Base-by-base conservation (phyloP, 83 land plant species). In the Thuja plicata region DNA sequence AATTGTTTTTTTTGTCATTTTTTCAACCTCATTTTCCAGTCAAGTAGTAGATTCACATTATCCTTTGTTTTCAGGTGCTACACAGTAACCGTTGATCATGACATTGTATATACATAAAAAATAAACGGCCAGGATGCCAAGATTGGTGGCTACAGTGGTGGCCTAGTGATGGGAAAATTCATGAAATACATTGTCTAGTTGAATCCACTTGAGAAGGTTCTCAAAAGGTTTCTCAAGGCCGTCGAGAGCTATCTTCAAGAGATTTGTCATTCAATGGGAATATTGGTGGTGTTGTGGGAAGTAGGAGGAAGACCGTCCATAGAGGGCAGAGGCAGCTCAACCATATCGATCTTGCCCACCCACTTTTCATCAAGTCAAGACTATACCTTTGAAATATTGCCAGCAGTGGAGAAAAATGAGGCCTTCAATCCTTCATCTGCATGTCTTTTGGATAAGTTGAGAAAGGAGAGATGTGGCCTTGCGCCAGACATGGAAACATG, bases 381-480 rank as follows among this genome's bases (percentile, higher is more conserved):
- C 30, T 24, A 45, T 19, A 81, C 7, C 45, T 30, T 43, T 11
- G 85, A 34, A 77, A 93, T 70, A 87, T 91, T 93, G 34, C 73
- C 48, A 15, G 94, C 91, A 3, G 94, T 89, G 30, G 92, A 93
- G 34, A 93, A n/a, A 71, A 89, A 90, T 19, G 90, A 86, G 74
- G 90, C 79, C 34, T 17, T 71, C 77, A 80, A 17, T 1, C 91
- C 90, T 0, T 4, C 46, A 70, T 11, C 34, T n/a, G 91, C 92
- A 19, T 91, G 74, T 66, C 19, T 43, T 21, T 83, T 90, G 79
- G 94, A 87, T 81, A 93, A 89, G 48, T 93, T 84, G 2, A 90
- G 79, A n/a, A 81, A 91, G 91, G 92, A 0, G 88, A 76, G 46
- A 93, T 70, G 86, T 93, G 94, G 55, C 94, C 94, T 15, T 91